phyloP scores from a whole-genome alignment of 1,139 yeast genomes.

The Candida sp. region DNA sequence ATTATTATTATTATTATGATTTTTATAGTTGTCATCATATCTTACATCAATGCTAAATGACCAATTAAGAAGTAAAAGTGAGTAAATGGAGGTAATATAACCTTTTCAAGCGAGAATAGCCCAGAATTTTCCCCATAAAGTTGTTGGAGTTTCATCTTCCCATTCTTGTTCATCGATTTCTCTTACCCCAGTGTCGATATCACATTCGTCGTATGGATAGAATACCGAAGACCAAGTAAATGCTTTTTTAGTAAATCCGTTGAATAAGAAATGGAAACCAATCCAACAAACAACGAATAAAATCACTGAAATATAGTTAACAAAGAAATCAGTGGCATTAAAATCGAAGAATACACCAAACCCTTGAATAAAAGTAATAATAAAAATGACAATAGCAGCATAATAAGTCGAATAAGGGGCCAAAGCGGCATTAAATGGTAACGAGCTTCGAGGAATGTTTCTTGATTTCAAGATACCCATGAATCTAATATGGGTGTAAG shows the following conservation, averaged over 20 bases:
- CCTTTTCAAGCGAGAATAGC: slow-evolving; percentile 15
- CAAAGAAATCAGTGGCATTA: slow-evolving; percentile 54
- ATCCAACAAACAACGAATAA: slow-evolving; percentile 52
- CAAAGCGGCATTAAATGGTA: slow-evolving; percentile 66
- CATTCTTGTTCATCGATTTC: slow-evolving; percentile 51
- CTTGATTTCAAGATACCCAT: slow-evolving; percentile 57
- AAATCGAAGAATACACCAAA: slow-evolving; percentile 58
- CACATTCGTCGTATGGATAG: slow-evolving; percentile 51
- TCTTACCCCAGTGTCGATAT: slow-evolving; percentile 59
- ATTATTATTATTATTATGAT: no score
- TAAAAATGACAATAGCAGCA: slow-evolving; percentile 45
- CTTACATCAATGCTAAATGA: background rate
- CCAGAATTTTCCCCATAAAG: slow-evolving; percentile 57
- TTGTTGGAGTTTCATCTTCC: slow-evolving; percentile 49
- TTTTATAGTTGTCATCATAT: no score
- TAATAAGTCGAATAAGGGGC: slow-evolving; percentile 68
- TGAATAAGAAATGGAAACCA: slow-evolving; percentile 48
- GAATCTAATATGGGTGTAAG: slow-evolving; percentile 63
- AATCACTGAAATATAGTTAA: slow-evolving; percentile 63
- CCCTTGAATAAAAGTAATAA: slow-evolving; percentile 69
- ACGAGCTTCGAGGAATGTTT: slow-evolving; percentile 58
- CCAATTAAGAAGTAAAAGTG: background rate
- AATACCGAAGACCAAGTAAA: slow-evolving; percentile 31
- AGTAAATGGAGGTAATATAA: background rate
- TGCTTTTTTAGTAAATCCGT: slow-evolving; percentile 32